Evolutionary conservation across 1,284 basidiomycete species (phyloP).

Genomic region (Malassezia restricta): DNA sequence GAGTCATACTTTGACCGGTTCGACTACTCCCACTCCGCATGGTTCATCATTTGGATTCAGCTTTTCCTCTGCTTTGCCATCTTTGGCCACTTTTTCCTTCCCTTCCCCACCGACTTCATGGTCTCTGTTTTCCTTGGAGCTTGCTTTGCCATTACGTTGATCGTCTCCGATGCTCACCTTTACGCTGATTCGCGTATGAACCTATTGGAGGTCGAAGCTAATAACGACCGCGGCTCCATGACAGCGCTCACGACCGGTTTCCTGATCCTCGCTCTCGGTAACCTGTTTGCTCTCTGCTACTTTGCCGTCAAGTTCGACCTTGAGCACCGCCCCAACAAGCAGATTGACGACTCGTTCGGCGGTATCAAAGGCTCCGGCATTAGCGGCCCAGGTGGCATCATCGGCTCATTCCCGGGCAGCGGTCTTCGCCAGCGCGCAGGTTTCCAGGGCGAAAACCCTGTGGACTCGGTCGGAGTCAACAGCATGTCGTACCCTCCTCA

Average conservation of each 20-base stretch:
- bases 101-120: too few species aligned
- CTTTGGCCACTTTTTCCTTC: background rate
- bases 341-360: background rate
- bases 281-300: constrained; percentile 82
- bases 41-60: constrained; percentile 63
- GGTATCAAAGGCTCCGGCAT: constrained; percentile 63
- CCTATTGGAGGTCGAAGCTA: background rate
- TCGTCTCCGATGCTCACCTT: too few species aligned
- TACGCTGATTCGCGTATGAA: too few species aligned
- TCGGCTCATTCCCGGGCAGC: constrained; percentile 17
- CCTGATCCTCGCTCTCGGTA: constrained; percentile 75
- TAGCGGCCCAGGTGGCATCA: constrained; percentile 48
- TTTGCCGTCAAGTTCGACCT: constrained; percentile 49
- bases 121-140: too few species aligned
- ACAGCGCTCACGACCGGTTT: constrained; percentile 77
- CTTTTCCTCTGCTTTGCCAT: constrained; percentile 3
- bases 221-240: constrained; percentile 3
- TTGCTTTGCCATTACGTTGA: too few species aligned
- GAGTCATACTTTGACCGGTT: constrained; percentile 51
- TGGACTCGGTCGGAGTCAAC: background rate
- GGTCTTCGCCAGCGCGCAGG: constrained; percentile 16
- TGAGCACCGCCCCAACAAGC: background rate
- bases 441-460: background rate
- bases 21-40: constrained; percentile 50
- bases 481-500: background rate